These are phyloP conservation scores for Fusarium sp. DNA, from an alignment of 2,329 filamentous ascomycete genomes.

Conservation along the genomic window DNA sequence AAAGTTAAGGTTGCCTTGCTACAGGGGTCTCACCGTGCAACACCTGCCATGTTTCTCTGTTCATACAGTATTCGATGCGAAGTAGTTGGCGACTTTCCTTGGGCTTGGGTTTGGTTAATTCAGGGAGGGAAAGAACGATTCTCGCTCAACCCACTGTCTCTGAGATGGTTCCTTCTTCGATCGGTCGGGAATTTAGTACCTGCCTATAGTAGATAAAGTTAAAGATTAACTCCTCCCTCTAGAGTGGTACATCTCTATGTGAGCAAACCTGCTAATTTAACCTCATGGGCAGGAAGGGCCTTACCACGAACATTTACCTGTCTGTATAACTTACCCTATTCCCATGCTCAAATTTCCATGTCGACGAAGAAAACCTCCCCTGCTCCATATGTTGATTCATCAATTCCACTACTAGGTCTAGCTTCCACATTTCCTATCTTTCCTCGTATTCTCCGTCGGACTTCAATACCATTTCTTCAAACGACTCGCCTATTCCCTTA, in stretches of 20 bases:
- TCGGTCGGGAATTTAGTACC: not conserved
- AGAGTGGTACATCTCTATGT: not conserved
- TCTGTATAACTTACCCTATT: not conserved
- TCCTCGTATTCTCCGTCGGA: not conserved
- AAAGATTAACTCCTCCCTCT: conserved; percentile 19
- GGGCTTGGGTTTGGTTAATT: not conserved
- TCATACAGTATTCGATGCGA: not conserved
- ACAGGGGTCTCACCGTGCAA: conserved; percentile 22
- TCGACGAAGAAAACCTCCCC: not conserved
- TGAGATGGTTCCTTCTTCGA: not conserved
- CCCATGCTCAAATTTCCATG: not conserved
- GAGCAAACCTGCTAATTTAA: not conserved
- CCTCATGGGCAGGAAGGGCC: not conserved
- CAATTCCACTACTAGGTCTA: conserved; percentile 11
- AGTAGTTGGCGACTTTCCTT: not conserved
- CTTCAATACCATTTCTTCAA: not conserved
- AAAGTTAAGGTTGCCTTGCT: conserved; percentile 26
- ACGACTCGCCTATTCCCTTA: conserved; percentile 3
- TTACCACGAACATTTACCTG: not conserved
- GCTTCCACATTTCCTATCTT: not conserved
- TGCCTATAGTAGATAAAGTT: conserved; percentile 21
- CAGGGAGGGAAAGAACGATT: not conserved
- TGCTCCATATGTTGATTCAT: not conserved
- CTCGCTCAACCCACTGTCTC: not conserved
- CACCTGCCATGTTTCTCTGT: not conserved